Percentiles rank a stretch among this genome's conserved stretches.
Evolutionary conservation across 1,284 basidiomycete species (phyloP).

Genomic region (Ustilago loliicola): DNA sequence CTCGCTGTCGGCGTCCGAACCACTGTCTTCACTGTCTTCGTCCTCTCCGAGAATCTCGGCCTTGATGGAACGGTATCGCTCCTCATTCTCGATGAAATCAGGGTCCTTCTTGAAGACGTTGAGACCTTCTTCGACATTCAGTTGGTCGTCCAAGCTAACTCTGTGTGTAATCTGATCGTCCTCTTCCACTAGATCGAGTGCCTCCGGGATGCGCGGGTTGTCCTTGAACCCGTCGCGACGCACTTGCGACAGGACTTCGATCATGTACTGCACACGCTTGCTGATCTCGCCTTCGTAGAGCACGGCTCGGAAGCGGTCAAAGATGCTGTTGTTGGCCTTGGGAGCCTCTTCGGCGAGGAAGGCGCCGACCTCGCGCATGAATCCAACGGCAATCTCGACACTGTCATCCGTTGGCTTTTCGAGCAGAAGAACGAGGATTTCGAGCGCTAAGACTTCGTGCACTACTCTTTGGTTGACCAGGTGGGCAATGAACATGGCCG

Average conservation of each 20-base stretch:
- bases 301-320: constrained; percentile 94
- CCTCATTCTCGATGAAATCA: constrained; percentile 89
- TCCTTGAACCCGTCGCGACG: constrained; percentile 99
- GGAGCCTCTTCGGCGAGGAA: constrained; percentile 94
- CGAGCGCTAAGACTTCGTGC: constrained; percentile 92
- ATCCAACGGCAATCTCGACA: constrained; percentile 97
- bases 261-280: constrained; percentile 99
- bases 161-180: constrained; percentile 93
- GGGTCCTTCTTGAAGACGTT: constrained; percentile 97
- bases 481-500: constrained; percentile 95
- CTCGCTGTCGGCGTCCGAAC: constrained; percentile 45
- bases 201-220: constrained; percentile 92
- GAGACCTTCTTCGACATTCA: constrained; percentile 92
- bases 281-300: constrained; percentile 94
- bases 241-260: constrained; percentile 83
- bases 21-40: constrained; percentile 49
- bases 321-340: constrained; percentile 91
- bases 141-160: constrained; percentile 89
- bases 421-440: constrained; percentile 92
- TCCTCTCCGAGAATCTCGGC: constrained; percentile 85
- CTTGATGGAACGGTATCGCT: constrained; percentile 91
- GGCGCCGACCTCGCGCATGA: constrained; percentile 96
- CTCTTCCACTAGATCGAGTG: constrained; percentile 95
- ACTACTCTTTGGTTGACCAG: constrained; percentile 96
- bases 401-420: constrained; percentile 97